Conservation (phyloP, 495 filamentous ascomycete species). For the Penicillium samsonianum region DNA sequence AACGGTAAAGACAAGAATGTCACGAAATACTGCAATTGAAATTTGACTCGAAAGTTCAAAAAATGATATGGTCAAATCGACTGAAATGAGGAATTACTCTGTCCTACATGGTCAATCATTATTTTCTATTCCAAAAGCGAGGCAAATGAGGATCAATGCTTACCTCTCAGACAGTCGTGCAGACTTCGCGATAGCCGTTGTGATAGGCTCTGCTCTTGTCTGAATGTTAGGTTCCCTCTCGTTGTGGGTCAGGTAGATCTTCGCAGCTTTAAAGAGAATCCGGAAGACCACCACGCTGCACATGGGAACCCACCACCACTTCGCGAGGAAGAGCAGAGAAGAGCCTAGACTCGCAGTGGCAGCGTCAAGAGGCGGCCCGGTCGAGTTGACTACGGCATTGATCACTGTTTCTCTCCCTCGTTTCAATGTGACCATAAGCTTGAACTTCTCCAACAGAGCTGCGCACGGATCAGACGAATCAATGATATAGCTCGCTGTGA, state of each 20-base stretch:
- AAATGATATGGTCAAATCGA: too few relatives aligned
- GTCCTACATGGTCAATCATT: too few relatives aligned
- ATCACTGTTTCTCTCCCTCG: conserved; percentile 5
- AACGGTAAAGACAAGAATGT: too few relatives aligned
- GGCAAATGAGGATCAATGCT: neutral
- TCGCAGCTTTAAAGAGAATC: conserved; percentile 9
- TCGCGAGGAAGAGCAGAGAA: conserved; percentile 6
- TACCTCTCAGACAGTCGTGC: conserved; percentile 9
- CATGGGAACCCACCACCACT: conserved; percentile 11
- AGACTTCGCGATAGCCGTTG: conserved; percentile 9
- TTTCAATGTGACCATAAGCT: conserved; percentile 12
- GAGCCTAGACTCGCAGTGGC: conserved; percentile 1
- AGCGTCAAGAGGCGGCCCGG: conserved; percentile 5
- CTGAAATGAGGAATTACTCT: too few relatives aligned
- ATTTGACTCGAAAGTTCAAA: too few relatives aligned
- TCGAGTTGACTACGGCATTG: conserved; percentile 8
- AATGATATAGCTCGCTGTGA: conserved; percentile 8
- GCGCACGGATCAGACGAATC: conserved; percentile 13
- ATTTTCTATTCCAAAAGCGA: too few relatives aligned
- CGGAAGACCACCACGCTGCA: conserved; percentile 8
- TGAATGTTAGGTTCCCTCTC: conserved; percentile 8
- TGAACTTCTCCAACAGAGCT: conserved; percentile 4
- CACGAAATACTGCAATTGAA: too few relatives aligned
- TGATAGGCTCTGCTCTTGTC: conserved; percentile 8
- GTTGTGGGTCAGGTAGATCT: conserved; percentile 9